Evolutionary conservation across 768 basidiomycete genomes (phyloP), one percentile per base, ranked within the genome.

Genomic region (Tricholoma sp.): DNA sequence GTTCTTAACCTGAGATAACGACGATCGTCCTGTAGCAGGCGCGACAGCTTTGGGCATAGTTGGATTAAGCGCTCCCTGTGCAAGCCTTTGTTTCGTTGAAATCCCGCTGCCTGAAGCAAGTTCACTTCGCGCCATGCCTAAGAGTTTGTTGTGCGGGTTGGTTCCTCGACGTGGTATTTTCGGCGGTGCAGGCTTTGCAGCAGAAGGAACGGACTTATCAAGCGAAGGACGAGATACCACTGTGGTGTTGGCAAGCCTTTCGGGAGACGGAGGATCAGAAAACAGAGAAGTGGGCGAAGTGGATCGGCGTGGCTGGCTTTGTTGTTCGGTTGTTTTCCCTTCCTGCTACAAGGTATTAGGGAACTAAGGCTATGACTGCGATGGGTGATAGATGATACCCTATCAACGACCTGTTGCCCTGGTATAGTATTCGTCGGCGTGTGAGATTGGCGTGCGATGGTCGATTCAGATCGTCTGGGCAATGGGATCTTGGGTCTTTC

Each of bases 21-120:
- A 41, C 14, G 56, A 54, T 29, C 39, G 60, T n/a, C 55, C 43
- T 12, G 63, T 54, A 21, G 59, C 52, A 24, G 63, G 22, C 6
- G 41, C 27, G 22, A 69, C 53, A 14, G 69, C 67, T 61, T 73
- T 82, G 0, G 80, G 75, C 2, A 60, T 60, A 11, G 66, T 62
- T 19, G 72, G 74, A 8, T 66, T 70, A 21, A 75, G 64, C 12
- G 79, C 76, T 9, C 70, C 72, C 43, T 74, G 72, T 22, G 74
- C 71, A 5, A 84, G 63, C 5, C 80, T 74, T 52, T 81, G 77
- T 63, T 83, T 84, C 1, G 81, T 84, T 34, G 75, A 71, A 27
- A 84, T 72, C 9, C 74, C 72, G 57, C 72, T 76, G 32, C 68
- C 69, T 45, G 63, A 53, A 5, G 66, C 43, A n/a, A 57, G 18